Conservation (phyloP, 495 filamentous ascomycete species). For the Aeminium ludgeri region DNA sequence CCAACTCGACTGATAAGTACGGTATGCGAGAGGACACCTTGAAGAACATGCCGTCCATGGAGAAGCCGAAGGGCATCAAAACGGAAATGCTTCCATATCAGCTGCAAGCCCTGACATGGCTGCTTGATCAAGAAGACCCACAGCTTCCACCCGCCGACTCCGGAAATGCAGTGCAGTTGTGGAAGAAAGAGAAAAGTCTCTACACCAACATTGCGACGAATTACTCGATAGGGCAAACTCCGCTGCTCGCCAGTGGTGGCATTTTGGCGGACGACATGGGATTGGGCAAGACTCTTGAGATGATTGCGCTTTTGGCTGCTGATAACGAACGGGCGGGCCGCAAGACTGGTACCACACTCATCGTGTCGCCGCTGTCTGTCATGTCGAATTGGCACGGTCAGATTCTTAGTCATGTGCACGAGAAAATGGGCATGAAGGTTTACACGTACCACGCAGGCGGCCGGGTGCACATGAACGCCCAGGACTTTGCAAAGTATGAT, state of each 20-base stretch:
- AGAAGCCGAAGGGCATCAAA: slow-evolving; percentile 43
- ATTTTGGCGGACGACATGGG: slow-evolving; percentile 93
- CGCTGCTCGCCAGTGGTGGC: slow-evolving; percentile 58
- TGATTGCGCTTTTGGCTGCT: slow-evolving; percentile 63
- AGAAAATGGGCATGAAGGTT: slow-evolving; percentile 42
- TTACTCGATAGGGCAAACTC: slow-evolving; percentile 39
- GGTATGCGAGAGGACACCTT: slow-evolving; percentile 52
- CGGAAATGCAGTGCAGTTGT: slow-evolving; percentile 58
- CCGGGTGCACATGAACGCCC: slow-evolving; percentile 34
- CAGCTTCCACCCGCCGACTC: slow-evolving; percentile 43
- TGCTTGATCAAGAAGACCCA: slow-evolving; percentile 60
- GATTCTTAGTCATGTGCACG: slow-evolving; percentile 53
- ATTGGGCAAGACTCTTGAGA: slow-evolving; percentile 78
- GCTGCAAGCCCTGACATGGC: slow-evolving; percentile 67
- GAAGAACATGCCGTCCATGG: slow-evolving; percentile 54
- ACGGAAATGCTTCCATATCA: slow-evolving; percentile 68
- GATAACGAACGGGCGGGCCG: slow-evolving; percentile 22
- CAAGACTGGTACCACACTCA: slow-evolving; percentile 45
- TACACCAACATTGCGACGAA: slow-evolving; percentile 68
- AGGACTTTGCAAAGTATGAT: slow-evolving; percentile 42
- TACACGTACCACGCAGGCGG: slow-evolving; percentile 60
- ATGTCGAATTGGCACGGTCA: slow-evolving; percentile 90
- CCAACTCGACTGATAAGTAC: slow-evolving; percentile 51
- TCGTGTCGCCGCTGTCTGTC: slow-evolving; percentile 68
- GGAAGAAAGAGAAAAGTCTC: slow-evolving; percentile 41